Evolutionary conservation across 768 basidiomycete genomes (phyloP), one percentile per base, ranked within the genome.

Genomic region (Boletus subcaerulescens): DNA sequence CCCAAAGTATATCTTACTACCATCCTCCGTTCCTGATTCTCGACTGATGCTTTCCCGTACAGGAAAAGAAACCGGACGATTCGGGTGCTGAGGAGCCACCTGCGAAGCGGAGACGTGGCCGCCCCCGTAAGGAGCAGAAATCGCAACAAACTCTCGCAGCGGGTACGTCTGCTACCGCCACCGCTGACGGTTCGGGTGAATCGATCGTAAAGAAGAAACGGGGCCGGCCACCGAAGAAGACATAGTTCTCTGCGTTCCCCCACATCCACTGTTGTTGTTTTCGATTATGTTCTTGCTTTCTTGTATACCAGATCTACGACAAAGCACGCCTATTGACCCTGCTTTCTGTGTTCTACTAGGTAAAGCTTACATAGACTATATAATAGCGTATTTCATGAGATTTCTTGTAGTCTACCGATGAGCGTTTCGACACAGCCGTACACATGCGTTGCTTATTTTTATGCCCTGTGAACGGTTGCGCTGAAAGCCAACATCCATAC

Each of bases 81-180:
- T 84, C 71, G 78, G 84, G 76, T 33, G 75, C 67, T 42, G 81
- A 79, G 46, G 84, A 83, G 58, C 73, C 71, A 44, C 74, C 76
- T 44, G 71, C 79, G 46, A 90, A 89, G 71, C 79, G 86, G 63
- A 83, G 79, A 70, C 81, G 89, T 57, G 89, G 89, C 39, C 83
- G 89, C 57, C 89, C 89, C 53, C 86, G 83, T 60, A 91, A 91
- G 53, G 65, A 66, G 72, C 76, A 81, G 52, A 85, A 80, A 69
- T 77, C 77, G 53, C 55, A 68, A 50, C 73, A 79, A 22, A 61
- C 68, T 50, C 67, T 65, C 47, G 73, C 78, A 40, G 74, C 71
- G 18, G 67, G 75, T 48, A 68, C 71, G 0, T 50, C 65, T 40
- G 52, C 59, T 15, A 14, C 59, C 42, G 38, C 55, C 20, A 60